These are phyloP conservation scores for Clonostachys chloroleuca DNA, from an alignment of 2,329 filamentous ascomycete genomes.

Conservation along the genomic window DNA sequence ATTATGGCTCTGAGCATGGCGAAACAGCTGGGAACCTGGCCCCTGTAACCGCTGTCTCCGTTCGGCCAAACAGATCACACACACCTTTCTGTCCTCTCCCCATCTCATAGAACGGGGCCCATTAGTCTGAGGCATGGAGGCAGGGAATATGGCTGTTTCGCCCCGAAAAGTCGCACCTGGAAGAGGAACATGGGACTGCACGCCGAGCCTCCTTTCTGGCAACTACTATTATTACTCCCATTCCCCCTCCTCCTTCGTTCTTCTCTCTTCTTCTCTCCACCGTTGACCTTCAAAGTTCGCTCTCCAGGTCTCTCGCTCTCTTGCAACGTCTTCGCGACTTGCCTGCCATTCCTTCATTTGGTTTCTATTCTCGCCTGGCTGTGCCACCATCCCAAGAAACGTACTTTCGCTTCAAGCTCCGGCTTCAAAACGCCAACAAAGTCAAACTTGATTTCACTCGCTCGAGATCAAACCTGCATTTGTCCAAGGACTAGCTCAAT, in stretches of 20 bases:
- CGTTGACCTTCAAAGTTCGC: constrained; percentile 3
- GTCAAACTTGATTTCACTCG: background rate
- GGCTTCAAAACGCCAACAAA: background rate
- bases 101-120: too few species aligned
- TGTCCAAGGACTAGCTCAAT: constrained; percentile 4
- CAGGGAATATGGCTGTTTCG: too few species aligned
- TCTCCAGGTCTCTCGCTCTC: constrained; percentile 3
- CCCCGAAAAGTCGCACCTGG: too few species aligned
- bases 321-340: background rate
- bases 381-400: constrained; percentile 2
- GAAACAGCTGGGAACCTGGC: too few species aligned
- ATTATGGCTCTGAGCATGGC: too few species aligned
- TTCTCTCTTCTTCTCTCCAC: constrained; percentile 1
- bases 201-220: too few species aligned
- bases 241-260: background rate
- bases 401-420: constrained; percentile 1
- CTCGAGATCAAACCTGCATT: constrained; percentile 1
- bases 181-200: too few species aligned
- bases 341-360: background rate
- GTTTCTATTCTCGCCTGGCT: constrained; percentile 1
- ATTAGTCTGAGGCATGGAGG: too few species aligned
- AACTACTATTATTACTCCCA: too few species aligned
- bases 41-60: too few species aligned
- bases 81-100: too few species aligned
- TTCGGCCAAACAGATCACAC: too few species aligned